A percentile compares a stretch with the other conserved stretches of the same genome.
phyloP scores from a whole-genome alignment of 495 filamentous ascomycete genomes.

The Schizothecium vesticola region DNA sequence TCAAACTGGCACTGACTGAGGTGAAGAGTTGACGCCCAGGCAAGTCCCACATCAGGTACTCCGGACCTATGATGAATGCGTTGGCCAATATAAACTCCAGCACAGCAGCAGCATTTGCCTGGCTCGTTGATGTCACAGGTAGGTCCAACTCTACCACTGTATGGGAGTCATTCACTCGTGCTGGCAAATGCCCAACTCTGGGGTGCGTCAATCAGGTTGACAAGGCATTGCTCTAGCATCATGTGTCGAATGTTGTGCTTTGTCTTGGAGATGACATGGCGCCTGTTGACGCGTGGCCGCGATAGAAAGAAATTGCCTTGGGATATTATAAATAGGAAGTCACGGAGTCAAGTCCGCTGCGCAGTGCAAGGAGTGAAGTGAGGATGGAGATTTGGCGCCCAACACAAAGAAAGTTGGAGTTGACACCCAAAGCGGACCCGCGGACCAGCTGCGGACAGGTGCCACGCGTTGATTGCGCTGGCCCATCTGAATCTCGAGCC shows the following conservation, averaged over 20 bases:
- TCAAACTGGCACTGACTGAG: background rate
- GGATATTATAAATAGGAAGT: no score
- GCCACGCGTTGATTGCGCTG: background rate
- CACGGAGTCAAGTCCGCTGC: background rate
- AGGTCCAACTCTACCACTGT: no score
- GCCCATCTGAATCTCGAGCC: background rate
- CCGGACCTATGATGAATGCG: background rate
- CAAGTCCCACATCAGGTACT: background rate
- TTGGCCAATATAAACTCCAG: background rate
- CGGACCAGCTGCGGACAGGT: conserved; percentile 8
- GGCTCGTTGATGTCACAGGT: no score
- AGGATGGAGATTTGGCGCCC: conserved; percentile 1
- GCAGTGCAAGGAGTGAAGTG: background rate
- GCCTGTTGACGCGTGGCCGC: background rate
- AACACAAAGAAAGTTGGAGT: background rate
- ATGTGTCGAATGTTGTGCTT: background rate
- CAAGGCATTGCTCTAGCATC: background rate
- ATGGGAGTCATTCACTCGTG: no score
- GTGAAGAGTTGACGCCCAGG: background rate
- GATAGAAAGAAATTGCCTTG: no score
- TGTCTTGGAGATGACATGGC: background rate
- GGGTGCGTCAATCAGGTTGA: background rate
- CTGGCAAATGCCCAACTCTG: background rate
- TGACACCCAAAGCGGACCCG: background rate
- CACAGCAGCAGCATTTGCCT: background rate